A percentile compares a stretch with the other conserved stretches of the same genome.
Evolutionary conservation across 768 basidiomycete species (phyloP).

Genomic region (Boletus reticuloceps): DNA sequence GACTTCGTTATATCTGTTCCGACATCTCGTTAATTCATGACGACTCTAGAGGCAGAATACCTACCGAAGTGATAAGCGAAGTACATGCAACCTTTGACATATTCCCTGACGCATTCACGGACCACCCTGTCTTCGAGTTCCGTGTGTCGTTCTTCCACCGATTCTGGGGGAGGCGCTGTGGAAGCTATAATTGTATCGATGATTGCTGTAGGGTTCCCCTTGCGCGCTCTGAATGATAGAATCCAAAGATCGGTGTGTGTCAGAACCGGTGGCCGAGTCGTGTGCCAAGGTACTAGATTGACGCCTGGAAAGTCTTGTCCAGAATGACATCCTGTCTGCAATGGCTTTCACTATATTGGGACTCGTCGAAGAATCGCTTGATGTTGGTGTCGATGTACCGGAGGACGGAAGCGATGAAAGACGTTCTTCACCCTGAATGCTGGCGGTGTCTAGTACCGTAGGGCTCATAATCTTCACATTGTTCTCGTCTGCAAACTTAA

Average conservation of each 20-base stretch:
- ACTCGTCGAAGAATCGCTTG: constrained; percentile 40
- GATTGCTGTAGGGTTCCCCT: constrained; percentile 50
- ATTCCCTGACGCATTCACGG: constrained; percentile 73
- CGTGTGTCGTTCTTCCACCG: constrained; percentile 62
- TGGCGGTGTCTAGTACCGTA: constrained; percentile 1
- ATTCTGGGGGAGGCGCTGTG: constrained; percentile 59
- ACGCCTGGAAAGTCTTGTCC: constrained; percentile 60
- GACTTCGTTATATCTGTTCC: constrained; percentile 76
- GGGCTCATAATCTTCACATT: constrained; percentile 48
- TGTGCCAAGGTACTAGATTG: constrained; percentile 25
- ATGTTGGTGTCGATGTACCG: constrained; percentile 54
- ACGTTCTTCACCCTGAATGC: background rate
- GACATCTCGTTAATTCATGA: background rate
- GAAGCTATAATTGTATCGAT: constrained; percentile 57
- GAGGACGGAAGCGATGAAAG: constrained; percentile 35
- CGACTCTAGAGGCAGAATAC: constrained; percentile 9
- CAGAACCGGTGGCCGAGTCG: constrained; percentile 7
- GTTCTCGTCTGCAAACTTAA: constrained; percentile 52
- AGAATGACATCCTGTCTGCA: constrained; percentile 69
- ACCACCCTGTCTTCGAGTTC: constrained; percentile 85
- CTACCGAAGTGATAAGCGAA: constrained; percentile 84
- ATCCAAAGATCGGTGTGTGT: constrained; percentile 29
- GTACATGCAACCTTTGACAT: constrained; percentile 84
- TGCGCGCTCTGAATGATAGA: constrained; percentile 44
- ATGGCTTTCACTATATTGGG: constrained; percentile 62